Evolutionary conservation across 1,139 yeast species (phyloP).

Genomic region (Suhomyces ambrosiae): DNA sequence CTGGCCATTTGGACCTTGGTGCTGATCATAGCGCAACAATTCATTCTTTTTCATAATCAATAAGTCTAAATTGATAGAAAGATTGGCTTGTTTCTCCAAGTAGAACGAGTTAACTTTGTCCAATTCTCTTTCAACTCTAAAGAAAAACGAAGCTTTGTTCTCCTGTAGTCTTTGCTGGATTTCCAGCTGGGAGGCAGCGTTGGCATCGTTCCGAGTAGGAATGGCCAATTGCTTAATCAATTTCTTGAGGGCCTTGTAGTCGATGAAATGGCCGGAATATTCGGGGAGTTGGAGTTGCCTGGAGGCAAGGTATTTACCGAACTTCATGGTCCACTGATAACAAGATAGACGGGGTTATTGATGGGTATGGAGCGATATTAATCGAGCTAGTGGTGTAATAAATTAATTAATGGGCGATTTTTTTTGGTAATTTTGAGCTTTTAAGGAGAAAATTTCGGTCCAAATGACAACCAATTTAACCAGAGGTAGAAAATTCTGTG

Average conservation of each 20-base stretch:
- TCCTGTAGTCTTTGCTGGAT: conserved; percentile 73
- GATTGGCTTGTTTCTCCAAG: conserved; percentile 85
- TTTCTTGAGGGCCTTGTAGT: conserved; percentile 89
- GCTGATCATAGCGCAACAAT: conserved; percentile 31
- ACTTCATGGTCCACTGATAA: conserved; percentile 78
- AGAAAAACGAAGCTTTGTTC: conserved; percentile 91
- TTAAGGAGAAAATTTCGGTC: too few species aligned
- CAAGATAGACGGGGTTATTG: background rate
- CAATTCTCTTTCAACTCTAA: conserved; percentile 87
- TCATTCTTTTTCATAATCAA: conserved; percentile 72
- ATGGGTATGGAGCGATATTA: too few species aligned
- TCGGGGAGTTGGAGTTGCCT: conserved; percentile 94
- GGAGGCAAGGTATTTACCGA: conserved; percentile 92
- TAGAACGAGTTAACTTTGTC: conserved; percentile 92
- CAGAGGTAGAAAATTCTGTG: too few species aligned
- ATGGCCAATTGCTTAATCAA: conserved; percentile 69
- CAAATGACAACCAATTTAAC: too few species aligned
- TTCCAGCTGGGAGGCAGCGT: conserved; percentile 30
- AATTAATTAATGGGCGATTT: too few species aligned
- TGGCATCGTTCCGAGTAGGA: conserved; percentile 27
- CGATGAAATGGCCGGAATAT: conserved; percentile 89
- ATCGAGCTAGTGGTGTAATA: too few species aligned
- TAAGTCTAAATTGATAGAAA: conserved; percentile 75
- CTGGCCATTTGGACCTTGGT: conserved; percentile 20
- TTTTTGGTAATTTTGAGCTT: too few species aligned